Conservation (phyloP, 1,139 yeast genomes). For the Sugiyamaella japonica region DNA sequence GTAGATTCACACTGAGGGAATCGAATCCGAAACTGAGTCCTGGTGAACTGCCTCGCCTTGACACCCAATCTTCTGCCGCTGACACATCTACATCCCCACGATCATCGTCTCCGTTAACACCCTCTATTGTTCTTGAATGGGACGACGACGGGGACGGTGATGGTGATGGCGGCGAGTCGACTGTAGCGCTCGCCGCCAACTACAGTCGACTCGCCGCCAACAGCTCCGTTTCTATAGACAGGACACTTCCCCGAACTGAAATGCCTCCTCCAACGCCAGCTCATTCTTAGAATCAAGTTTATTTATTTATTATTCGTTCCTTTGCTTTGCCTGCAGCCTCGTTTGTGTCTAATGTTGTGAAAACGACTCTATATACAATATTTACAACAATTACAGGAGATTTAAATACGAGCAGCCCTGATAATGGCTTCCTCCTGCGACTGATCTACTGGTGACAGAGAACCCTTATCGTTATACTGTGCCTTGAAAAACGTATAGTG, state of each 20-base stretch:
- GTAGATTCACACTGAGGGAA: slow-evolving; percentile 32
- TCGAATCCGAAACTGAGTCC: slow-evolving; percentile 7
- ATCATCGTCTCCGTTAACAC: slow-evolving; percentile 23
- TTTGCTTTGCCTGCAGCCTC: background rate
- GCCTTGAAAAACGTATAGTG: slow-evolving; percentile 86
- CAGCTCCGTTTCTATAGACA: background rate
- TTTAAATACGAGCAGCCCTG: background rate
- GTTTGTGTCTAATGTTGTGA: background rate
- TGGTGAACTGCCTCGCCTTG: slow-evolving; percentile 5
- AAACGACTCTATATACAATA: slow-evolving; percentile 14
- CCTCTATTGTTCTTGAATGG: slow-evolving; percentile 36
- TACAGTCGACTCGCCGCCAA: background rate
- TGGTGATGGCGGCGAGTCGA: no score
- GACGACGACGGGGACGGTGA: slow-evolving; percentile 35
- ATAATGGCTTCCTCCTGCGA: slow-evolving; percentile 6
- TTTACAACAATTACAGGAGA: slow-evolving; percentile 5
- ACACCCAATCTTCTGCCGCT: slow-evolving; percentile 2
- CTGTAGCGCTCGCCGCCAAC: background rate
- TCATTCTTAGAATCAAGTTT: background rate
- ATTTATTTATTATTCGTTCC: slow-evolving; percentile 14
- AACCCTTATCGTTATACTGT: slow-evolving; percentile 38
- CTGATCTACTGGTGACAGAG: slow-evolving; percentile 29
- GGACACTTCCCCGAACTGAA: slow-evolving; percentile 26
- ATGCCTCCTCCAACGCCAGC: slow-evolving; percentile 26
- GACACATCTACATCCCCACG: background rate